Base-by-base conservation (phyloP, 1,284 basidiomycete species). In the Marasmius oreades region DNA sequence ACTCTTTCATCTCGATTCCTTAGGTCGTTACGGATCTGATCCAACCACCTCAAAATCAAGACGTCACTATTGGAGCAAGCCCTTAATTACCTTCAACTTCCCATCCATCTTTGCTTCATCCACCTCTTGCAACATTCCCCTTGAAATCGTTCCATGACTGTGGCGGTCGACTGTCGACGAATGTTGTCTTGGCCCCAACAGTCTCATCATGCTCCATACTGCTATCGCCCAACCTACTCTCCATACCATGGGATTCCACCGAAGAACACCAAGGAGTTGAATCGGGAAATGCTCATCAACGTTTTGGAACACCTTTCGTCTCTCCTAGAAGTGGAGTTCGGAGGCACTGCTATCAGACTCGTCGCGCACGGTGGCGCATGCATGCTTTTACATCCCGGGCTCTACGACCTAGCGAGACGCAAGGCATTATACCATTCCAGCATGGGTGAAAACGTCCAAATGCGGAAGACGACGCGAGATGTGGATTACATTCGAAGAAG, bases 311-410 rank as follows among this genome's bases (percentile, higher is more conserved):
- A 80, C 64, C 75, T 87, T 56, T 81, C 85, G 2, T 64, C 67
- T 0, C 73, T 76, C 14, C 69, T 82, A 0, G 64, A 71, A 12
- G 59, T 63, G 2, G 65, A 64, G 12, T 86, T 86, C 63, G 70
- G 74, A 28, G 64, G 64, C 14, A 67, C 60, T 12, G 76, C 75
- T 23, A 74, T 88, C 2, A 75, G 79, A 12, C 74, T 88, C 22
- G 80, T 86, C 51, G 73, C 86, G 0, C 86, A 88, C 59, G 86
- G 86, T 33, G 86, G 86, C 1, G 84, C 82, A 0, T 82, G 84
- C 55, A 86, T 87, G 82, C 76, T 88, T 31, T 75, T 88, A 2
- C 84, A 88, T 51, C 72, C 72, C 0, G 64, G 67, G 0, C 70
- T 83, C 8, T 69, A 70, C 51, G 55, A 55, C 51, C 80, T 73